Evolutionary conservation across 257 asterid species (phyloP).

Genomic region (Mitragyna speciosa): DNA sequence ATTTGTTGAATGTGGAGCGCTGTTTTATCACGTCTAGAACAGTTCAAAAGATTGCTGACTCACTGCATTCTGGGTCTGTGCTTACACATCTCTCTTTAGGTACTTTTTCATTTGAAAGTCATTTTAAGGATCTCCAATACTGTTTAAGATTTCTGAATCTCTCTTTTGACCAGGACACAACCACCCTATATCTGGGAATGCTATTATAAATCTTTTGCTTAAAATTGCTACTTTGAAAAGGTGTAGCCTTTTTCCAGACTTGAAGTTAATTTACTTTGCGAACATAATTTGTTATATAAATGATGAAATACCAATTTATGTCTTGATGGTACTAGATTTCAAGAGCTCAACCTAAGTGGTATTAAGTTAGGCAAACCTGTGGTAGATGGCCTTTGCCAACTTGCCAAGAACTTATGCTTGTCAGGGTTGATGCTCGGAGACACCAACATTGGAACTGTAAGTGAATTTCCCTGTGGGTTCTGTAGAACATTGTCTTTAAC

Average conservation of each 20-base stretch:
- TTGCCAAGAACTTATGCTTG: constrained; percentile 60
- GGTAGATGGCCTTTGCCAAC: constrained; percentile 71
- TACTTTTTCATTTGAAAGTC: constrained; percentile 27
- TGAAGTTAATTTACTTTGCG: background rate
- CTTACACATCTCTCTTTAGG: constrained; percentile 79
- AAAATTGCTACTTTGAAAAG: constrained; percentile 65
- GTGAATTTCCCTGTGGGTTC: constrained; percentile 24
- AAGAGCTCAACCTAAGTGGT: constrained; percentile 75
- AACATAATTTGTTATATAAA: background rate
- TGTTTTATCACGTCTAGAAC: constrained; percentile 92
- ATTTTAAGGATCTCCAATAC: background rate
- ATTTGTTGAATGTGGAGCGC: constrained; percentile 69
- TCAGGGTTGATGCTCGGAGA: constrained; percentile 79
- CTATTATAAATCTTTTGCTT: constrained; percentile 50
- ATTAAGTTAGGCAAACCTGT: constrained; percentile 80
- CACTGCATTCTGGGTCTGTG: constrained; percentile 65
- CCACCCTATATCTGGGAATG: constrained; percentile 68
- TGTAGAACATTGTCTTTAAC: constrained; percentile 13
- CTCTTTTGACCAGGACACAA: constrained; percentile 62
- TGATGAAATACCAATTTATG: background rate
- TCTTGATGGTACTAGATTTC: constrained; percentile 48
- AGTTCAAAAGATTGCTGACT: constrained; percentile 78
- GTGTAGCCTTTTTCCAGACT: constrained; percentile 25
- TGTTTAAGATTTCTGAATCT: background rate
- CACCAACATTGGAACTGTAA: constrained; percentile 75